A percentile compares a stretch with the other conserved stretches of the same genome.
phyloP scores from a whole-genome alignment of 352 stramenopile genomes.

The Pythium guiyangense region DNA sequence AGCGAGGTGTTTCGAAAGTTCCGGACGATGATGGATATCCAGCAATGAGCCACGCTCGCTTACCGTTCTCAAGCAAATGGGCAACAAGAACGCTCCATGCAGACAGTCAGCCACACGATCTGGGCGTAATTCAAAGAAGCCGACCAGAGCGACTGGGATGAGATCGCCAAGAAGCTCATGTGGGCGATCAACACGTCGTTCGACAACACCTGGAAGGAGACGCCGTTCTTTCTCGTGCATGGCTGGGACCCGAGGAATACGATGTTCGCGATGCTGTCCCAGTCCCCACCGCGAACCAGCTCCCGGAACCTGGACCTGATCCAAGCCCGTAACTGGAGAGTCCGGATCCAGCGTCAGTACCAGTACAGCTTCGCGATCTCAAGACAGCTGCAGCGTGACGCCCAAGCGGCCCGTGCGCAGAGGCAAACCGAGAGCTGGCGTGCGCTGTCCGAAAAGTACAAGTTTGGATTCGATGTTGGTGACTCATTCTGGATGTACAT shows the following conservation, averaged over 20 bases:
- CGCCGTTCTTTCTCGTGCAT: conserved; percentile 17
- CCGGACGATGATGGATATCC: conserved; percentile 14
- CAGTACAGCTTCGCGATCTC: no score
- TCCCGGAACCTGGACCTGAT: no score
- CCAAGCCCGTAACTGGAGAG: no score
- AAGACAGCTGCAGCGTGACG: no score
- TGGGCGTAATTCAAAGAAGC: conserved; percentile 15
- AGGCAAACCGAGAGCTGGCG: not conserved
- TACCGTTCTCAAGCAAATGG: conserved; percentile 30
- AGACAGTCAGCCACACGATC: conserved; percentile 22
- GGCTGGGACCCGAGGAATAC: conserved; percentile 16
- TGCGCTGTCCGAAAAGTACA: not conserved
- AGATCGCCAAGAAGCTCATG: conserved; percentile 19
- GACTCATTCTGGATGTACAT: conserved; percentile 6
- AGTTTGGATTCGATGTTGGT: not conserved
- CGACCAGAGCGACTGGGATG: conserved; percentile 28
- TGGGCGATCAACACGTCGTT: conserved; percentile 19
- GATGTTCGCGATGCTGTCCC: not conserved
- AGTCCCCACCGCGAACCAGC: no score
- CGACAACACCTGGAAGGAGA: conserved; percentile 10
- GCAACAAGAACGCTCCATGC: conserved; percentile 25
- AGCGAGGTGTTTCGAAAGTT: conserved; percentile 21
- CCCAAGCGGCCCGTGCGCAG: not conserved
- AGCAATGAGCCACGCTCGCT: conserved; percentile 19
- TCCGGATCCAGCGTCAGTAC: no score